Evolutionary conservation across 495 filamentous ascomycete genomes (phyloP), one percentile per base, ranked within the genome.

Genomic region (Rusavskia elegans): DNA sequence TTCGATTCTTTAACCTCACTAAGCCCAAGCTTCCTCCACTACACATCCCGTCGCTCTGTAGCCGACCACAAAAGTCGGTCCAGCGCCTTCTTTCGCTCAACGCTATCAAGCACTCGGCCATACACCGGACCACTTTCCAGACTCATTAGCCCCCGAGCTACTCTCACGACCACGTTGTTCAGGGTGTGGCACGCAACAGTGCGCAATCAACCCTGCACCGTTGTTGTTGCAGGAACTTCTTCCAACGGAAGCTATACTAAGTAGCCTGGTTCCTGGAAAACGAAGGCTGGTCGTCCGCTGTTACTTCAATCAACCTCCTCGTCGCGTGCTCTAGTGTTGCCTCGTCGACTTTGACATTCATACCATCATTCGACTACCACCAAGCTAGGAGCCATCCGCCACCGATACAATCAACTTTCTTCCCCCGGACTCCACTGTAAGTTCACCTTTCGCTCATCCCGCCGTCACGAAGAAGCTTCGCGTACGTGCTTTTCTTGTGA

Each of bases 321-420:
- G 56, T 55, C 56, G 56, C 56, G 56, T 55, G 52, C n/a, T 55
- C 55, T 57, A 57, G 57, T 60, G 48, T 48, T 55, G 25, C 25
- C 25, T 27, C 25, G 25, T 27, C 7, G 56, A 32, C 25, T 38
- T 53, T 58, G 55, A 58, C 58, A 53, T 49, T 41, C 55, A 25
- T 27, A 25, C 48, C 36, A 48, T 32, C 41, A 32, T 53, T 38
- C 53, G 50, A 53, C 53, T 51, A 48, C 42, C 41, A 17, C 50
- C 50, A 50, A 57, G 54, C 55, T 57, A 55, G 57, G 57, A 53
- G 49, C 55, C 54, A 55, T 60, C 52, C 39, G 53, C 52, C 21
- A 46, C 55, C 57, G 53, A 48, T 44, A 56, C 55, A 56, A 27
- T 30, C 48, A 36, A 52, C 19, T 25, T 27, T 27, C 21, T 52